Evolutionary conservation across 208 protist species (phyloP).

Genomic region (Crithidia acanthocephali): DNA sequence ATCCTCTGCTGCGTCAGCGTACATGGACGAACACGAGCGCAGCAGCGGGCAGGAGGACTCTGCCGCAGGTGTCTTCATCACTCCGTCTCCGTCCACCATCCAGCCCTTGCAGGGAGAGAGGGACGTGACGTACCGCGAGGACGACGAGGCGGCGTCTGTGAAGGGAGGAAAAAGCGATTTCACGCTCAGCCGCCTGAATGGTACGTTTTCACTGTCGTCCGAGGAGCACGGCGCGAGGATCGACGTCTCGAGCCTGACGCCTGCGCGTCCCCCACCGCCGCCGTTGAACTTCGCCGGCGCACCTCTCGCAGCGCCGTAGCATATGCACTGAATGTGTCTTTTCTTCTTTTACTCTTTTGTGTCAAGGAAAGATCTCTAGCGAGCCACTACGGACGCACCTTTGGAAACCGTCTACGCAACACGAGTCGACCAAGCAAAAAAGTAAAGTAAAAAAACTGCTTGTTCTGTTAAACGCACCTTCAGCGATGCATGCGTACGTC

Average conservation of each 20-base stretch:
- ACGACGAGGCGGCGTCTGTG: not conserved
- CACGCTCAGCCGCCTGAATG: not conserved
- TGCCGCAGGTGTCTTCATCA: not conserved
- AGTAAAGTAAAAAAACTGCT: no score
- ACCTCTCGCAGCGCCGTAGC: not conserved
- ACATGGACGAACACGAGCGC: not conserved
- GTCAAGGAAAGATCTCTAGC: no score
- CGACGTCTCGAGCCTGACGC: not conserved
- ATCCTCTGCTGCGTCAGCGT: not conserved
- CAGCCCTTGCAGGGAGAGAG: not conserved
- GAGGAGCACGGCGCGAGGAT: not conserved
- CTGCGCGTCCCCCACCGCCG: conserved; percentile 10
- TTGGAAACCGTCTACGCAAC: no score
- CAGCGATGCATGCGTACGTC: no score
- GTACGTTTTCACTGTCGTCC: not conserved
- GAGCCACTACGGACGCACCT: no score
- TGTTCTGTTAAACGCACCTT: no score
- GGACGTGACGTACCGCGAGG: not conserved
- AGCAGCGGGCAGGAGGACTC: not conserved
- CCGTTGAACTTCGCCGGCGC: not conserved
- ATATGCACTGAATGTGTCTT: not conserved
- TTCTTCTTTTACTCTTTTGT: no score
- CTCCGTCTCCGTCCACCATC: conserved; percentile 2
- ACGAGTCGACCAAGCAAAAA: no score
- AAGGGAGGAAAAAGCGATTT: not conserved